A percentile compares a stretch with the other conserved stretches of the same genome.
These are phyloP conservation scores for Russula griseocarnosa DNA, from an alignment of 768 basidiomycete genomes.

Conservation along the genomic window DNA sequence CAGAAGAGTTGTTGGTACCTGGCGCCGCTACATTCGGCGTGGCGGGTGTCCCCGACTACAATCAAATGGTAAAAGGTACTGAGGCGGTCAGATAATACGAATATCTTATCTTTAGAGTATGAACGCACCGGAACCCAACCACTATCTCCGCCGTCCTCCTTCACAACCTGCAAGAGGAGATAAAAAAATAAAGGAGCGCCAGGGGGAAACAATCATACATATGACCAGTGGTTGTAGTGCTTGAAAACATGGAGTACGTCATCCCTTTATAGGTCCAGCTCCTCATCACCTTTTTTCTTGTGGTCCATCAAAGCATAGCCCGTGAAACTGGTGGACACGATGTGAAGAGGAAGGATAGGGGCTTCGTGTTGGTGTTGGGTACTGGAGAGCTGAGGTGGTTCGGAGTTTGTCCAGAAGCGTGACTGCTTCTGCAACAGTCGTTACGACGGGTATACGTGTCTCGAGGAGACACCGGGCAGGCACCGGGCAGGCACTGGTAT, in stretches of 20 bases:
- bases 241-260: slow-evolving; percentile 91
- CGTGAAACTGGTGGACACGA: slow-evolving; percentile 96
- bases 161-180: slow-evolving; percentile 63
- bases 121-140: slow-evolving; percentile 88
- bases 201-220: slow-evolving; percentile 46
- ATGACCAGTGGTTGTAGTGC: slow-evolving; percentile 97
- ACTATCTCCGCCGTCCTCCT: slow-evolving; percentile 87
- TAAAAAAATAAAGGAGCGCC: slow-evolving; percentile 19
- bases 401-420: slow-evolving; percentile 45
- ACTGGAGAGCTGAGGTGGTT: slow-evolving; percentile 36
- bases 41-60: slow-evolving; percentile 49
- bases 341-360: slow-evolving; percentile 84
- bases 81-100: slow-evolving; percentile 17
- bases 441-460: slow-evolving; percentile 85
- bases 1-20: slow-evolving; percentile 27
- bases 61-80: neutral
- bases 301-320: slow-evolving; percentile 97
- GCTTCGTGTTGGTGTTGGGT: slow-evolving; percentile 43
- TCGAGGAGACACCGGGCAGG: slow-evolving; percentile 96
- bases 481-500: slow-evolving; percentile 88
- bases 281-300: slow-evolving; percentile 88
- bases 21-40: slow-evolving; percentile 48
- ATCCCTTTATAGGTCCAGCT: slow-evolving; percentile 84
- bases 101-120: slow-evolving; percentile 9
- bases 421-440: slow-evolving; percentile 81